Evolutionary conservation across 2,329 filamentous ascomycete species (phyloP).

Genomic region (Hymenoscyphus scutula): DNA sequence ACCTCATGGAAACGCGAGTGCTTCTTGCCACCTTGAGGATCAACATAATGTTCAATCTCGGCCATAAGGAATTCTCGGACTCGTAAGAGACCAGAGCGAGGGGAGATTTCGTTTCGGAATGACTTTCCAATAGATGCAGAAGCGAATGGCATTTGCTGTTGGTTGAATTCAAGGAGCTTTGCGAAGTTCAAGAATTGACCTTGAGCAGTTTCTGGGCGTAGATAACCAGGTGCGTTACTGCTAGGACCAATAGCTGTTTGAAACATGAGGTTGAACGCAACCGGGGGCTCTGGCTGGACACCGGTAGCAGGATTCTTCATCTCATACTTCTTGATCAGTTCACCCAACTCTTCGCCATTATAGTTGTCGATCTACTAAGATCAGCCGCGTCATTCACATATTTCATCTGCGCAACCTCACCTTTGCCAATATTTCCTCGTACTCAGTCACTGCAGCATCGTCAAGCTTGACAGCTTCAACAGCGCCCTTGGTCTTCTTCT

Average conservation of each 20-base stretch:
- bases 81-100: constrained; percentile 82
- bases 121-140: constrained; percentile 97
- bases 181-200: constrained; percentile 97
- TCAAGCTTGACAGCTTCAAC: constrained; percentile 80
- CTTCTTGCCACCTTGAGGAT: constrained; percentile 92
- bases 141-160: constrained; percentile 92
- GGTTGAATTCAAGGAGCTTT: constrained; percentile 95
- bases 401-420: constrained; percentile 25
- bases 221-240: constrained; percentile 79
- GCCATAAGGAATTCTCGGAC: constrained; percentile 99
- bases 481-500: constrained; percentile 81
- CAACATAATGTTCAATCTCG: constrained; percentile 98
- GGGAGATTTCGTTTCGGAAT: constrained; percentile 97
- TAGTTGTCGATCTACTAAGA: constrained; percentile 81
- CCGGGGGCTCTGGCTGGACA: constrained; percentile 72
- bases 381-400: constrained; percentile 17
- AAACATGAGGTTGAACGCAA: constrained; percentile 99
- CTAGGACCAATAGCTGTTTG: constrained; percentile 91
- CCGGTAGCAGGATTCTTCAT: constrained; percentile 84
- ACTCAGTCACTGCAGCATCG: constrained; percentile 81
- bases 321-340: constrained; percentile 86
- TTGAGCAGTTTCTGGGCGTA: constrained; percentile 93
- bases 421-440: constrained; percentile 84
- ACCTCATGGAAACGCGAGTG: constrained; percentile 85
- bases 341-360: constrained; percentile 78